Evolutionary conservation across 2,329 filamentous ascomycete species (phyloP), one percentile per base, ranked within the genome.

Genomic region (Diaporthe sp.): DNA sequence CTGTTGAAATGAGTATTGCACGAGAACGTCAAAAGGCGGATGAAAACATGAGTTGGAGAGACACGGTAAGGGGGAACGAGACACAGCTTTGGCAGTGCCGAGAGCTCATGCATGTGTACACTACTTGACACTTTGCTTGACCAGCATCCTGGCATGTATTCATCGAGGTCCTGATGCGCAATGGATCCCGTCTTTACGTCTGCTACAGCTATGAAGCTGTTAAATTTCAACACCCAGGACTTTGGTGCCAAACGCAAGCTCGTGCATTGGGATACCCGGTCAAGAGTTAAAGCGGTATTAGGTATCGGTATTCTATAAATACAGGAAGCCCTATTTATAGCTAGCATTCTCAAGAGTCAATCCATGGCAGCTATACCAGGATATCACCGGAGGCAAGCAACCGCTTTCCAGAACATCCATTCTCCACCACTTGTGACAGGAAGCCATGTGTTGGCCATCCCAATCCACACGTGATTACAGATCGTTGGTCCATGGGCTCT

Each of bases 1-100:
- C 62, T 4, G 46, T 39, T 22, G 31, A 68, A 51, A 68, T 51
- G 61, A 51, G 61, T 25, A 53, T 37, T 68, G 62, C 8, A 8
- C 1, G 7, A 68, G 44, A 17, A 15, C 4, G 10, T 17, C 13
- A 39, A 25, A 39, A 37, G 19, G 4, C 22, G 19, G 12, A 9
- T 9, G n/a, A 6, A 19, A 51, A n/a, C 22, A n/a, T 13, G 9
- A 5, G 9, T 51, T 49, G 28, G 39, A 49, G 15, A 58, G 15
- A n/a, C 8, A 5, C 5, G 22, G 4, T 10, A 17, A 53, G 10
- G 34, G 25, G n/a, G 10, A 25, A 9, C 8, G 9, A n/a, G 25
- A 55, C 17, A 28, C n/a, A 55, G 31, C 65, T 28, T 42, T 12
- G 7, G 6, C 7, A 53, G 22, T 44, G 42, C 31, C 25, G 19